Base-by-base conservation (phyloP, 129 eudicot genomes). In the Chrysanthemum lavandulifolium region DNA sequence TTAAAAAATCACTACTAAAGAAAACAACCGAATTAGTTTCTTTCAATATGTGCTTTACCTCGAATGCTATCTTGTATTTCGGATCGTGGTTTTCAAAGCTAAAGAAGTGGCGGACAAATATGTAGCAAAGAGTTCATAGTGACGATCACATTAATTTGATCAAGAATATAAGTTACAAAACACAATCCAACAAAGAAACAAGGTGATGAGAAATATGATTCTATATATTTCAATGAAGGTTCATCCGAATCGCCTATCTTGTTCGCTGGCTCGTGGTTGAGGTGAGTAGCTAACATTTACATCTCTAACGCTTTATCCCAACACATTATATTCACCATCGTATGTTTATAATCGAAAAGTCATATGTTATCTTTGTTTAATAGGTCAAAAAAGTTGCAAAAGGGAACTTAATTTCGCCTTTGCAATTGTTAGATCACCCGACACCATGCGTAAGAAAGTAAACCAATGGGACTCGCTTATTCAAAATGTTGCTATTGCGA, bases 361-460 rank as follows among this genome's bases (percentile, higher is more conserved):
- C 18, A 55, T 73, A 13, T 68, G 48, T 61, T 69, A 62, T 68
- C 10, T 52, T 29, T 67, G 61, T 69, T 33, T 16, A n/a, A 53
- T 72, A 95, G 99, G 96, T 73, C 67, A 87, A 86, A 77, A 84
- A 81, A 80, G 97, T 95, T 62, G 99, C 96, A 47, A 83, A 86
- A 80, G 97, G 99, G 52, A 91, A 78, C 76, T 95, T 23, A 77
- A 85, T 75, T 88, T 95, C 29, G 99, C 96, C 18, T 95, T 90
- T 81, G 99, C 99, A 47, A 82, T 95, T 75, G 99, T 95, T 64
- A 85, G 99, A 77, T 97, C 99, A 64, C 99, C 99, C 19, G 99
- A 64, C 99, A 95, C 81, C 99, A 95, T 78, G 99, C 99, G 15
- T 97, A 95, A 79, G 73, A 70, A 81, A 65, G 47, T 75, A 74